These are phyloP conservation scores for Hortiboletus campestris DNA, from an alignment of 768 basidiomycete species.

Conservation along the genomic window DNA sequence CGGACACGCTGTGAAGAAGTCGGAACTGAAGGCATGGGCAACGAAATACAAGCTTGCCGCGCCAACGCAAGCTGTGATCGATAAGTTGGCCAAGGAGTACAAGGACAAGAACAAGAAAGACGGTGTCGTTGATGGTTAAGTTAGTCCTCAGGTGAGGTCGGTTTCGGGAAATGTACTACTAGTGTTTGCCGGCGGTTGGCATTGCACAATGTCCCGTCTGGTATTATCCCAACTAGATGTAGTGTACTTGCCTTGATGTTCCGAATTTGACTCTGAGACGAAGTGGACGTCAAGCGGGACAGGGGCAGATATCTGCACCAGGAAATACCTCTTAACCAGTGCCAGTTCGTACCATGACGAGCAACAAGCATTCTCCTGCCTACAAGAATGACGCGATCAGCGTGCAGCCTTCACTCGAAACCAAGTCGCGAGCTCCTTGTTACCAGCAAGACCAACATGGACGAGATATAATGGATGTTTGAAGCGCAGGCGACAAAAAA, in stretches of 20 bases:
- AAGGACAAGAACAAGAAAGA: background rate
- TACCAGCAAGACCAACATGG: too few species aligned
- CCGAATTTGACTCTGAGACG: background rate
- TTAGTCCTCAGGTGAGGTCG: background rate
- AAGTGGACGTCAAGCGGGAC: background rate
- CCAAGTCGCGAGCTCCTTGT: too few species aligned
- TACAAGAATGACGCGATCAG: too few species aligned
- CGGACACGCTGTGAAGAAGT: slow-evolving; percentile 2
- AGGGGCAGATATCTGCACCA: background rate
- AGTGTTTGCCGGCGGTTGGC: background rate
- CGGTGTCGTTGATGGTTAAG: background rate
- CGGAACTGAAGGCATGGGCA: slow-evolving; percentile 3
- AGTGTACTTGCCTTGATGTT: background rate
- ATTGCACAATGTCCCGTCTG: too few species aligned
- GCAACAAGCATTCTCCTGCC: too few species aligned
- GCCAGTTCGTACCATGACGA: too few species aligned
- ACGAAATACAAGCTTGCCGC: background rate
- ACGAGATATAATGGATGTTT: too few species aligned
- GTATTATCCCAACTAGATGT: background rate
- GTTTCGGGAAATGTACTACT: too few species aligned
- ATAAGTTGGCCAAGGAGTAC: background rate
- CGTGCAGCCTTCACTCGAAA: too few species aligned
- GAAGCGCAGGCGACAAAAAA: too few species aligned
- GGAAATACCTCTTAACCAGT: too few species aligned
- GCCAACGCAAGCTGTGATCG: background rate